phyloP scores from a whole-genome alignment of 495 filamentous ascomycete genomes.

The Cairneyella variabilis region DNA sequence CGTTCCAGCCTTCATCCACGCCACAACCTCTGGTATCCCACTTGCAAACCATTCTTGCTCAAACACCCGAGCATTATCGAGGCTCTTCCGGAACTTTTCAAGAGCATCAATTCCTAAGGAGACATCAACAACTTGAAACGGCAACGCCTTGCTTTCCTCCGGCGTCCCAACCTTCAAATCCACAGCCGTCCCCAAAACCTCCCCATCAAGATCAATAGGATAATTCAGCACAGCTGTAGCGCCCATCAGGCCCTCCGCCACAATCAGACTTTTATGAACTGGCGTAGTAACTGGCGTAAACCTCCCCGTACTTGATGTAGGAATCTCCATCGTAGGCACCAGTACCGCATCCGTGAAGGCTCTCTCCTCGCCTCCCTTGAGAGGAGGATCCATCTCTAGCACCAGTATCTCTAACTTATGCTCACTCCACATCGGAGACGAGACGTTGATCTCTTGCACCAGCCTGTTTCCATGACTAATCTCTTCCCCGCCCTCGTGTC shows the following conservation, averaged over 20 bases:
- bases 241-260: constrained; percentile 59
- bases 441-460: constrained; percentile 50
- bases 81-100: constrained; percentile 58
- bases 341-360: constrained; percentile 52
- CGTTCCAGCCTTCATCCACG: constrained; percentile 62
- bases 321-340: constrained; percentile 68
- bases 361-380: constrained; percentile 29
- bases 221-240: constrained; percentile 36
- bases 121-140: constrained; percentile 48
- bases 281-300: constrained; percentile 69
- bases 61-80: constrained; percentile 64
- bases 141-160: constrained; percentile 30
- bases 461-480: constrained; percentile 24
- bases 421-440: constrained; percentile 62
- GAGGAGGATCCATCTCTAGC: constrained; percentile 37
- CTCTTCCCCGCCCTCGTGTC: constrained; percentile 12
- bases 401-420: constrained; percentile 77
- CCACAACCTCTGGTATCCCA: constrained; percentile 57
- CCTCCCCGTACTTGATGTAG: constrained; percentile 54
- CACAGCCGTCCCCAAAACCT: constrained; percentile 36
- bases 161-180: constrained; percentile 35
- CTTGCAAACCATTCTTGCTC: constrained; percentile 71
- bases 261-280: constrained; percentile 77
- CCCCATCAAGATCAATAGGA: constrained; percentile 31
- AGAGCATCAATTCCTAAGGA: constrained; percentile 54